These are phyloP conservation scores for Prunus padus DNA, from an alignment of 306 rosid species.

Conservation along the genomic window DNA sequence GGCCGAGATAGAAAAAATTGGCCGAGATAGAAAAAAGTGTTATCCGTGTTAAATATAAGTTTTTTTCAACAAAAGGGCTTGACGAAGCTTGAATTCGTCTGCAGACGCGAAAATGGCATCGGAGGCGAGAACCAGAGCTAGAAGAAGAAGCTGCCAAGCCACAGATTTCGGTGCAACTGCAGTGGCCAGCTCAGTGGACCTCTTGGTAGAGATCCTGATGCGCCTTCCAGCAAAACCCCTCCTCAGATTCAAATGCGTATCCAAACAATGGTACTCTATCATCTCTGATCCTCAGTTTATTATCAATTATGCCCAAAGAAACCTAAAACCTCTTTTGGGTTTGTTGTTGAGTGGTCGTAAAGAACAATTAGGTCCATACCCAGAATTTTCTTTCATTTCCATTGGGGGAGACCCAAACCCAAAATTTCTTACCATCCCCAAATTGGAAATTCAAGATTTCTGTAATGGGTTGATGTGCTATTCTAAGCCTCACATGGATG, in stretches of 20 bases:
- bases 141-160: background rate
- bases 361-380: background rate
- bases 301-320: background rate
- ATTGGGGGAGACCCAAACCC: too few relatives aligned
- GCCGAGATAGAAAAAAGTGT: too few relatives aligned
- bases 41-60: too few relatives aligned
- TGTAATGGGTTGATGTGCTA: conserved; percentile 37
- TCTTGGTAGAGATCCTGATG: background rate
- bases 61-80: background rate
- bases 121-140: background rate
- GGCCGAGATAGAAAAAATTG: too few relatives aligned
- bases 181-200: background rate
- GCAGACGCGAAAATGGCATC: background rate
- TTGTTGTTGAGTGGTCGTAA: background rate
- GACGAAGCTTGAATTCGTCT: background rate
- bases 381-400: background rate
- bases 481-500: background rate
- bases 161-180: background rate
- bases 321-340: background rate
- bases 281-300: background rate
- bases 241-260: background rate
- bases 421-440: background rate
- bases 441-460: conserved; percentile 19
- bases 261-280: conserved; percentile 3
- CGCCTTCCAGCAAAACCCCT: background rate